These are phyloP conservation scores for Sordariomycetes sp. DNA, from an alignment of 2,329 filamentous ascomycete genomes.

Conservation along the genomic window DNA sequence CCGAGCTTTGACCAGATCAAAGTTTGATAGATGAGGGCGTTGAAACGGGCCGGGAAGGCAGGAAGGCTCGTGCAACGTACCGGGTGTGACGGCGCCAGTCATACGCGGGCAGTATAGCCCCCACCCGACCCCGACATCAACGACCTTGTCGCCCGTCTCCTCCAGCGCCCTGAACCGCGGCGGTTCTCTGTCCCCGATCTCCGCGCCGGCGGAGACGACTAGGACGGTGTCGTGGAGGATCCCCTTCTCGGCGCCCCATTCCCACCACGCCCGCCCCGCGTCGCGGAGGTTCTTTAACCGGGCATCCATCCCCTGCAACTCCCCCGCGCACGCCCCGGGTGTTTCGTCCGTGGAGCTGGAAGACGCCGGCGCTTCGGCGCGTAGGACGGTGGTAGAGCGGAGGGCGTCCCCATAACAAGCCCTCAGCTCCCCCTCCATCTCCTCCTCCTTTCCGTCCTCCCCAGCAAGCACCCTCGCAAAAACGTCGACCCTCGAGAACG, in stretches of 20 bases:
- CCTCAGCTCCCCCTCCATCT: slow-evolving; percentile 5
- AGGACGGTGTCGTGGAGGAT: neutral
- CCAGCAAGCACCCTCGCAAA: slow-evolving; percentile 8
- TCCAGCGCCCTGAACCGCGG: neutral
- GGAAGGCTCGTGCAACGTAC: neutral
- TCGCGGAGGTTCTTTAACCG: neutral
- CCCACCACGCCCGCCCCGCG: neutral
- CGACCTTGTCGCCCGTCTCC: neutral
- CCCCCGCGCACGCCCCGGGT: neutral
- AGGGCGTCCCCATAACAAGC: slow-evolving; percentile 8
- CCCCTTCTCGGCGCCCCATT: neutral
- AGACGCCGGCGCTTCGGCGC: no score
- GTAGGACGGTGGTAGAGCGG: neutral
- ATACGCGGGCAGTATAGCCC: neutral
- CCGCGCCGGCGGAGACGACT: neutral
- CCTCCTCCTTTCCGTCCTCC: neutral
- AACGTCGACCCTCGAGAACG: slow-evolving; percentile 7
- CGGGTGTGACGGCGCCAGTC: slow-evolving; percentile 2
- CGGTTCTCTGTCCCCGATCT: neutral
- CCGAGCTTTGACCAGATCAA: no score
- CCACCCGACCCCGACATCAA: neutral
- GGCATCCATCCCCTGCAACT: neutral
- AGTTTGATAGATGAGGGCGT: neutral
- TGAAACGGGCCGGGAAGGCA: neutral
- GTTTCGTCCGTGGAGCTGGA: neutral